Evolutionary conservation across 345 rosid species (phyloP), one percentile per base, ranked within the genome.

Genomic region (Salix udensis): DNA sequence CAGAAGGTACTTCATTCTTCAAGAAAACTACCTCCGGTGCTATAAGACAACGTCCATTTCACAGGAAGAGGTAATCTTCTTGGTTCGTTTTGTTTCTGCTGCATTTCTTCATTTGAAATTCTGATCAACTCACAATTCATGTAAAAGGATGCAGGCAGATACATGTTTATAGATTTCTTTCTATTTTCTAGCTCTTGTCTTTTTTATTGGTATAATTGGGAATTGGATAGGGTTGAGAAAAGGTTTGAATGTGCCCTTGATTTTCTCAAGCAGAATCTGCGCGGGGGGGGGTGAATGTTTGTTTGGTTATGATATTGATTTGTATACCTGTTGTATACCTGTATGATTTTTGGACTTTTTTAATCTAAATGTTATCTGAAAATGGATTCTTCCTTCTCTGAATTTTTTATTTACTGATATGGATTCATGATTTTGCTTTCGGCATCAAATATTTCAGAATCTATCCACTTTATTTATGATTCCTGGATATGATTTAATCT

Each of bases 1-100:
- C 67, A 96, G 91, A 83, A 87, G 98, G 74, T 96, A 89, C 74
- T 92, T 89, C 75, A 73, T 88, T 88, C 95, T 93, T 76, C 84
- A 71, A 76, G 88, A 88, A 37, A 84, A 88, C 81, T 73, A 66
- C 72, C 94, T 93, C 83, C 84, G 79, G 72, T 88, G 90, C 86
- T 92, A 82, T 78, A 92, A 91, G 83, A 66, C 86, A 18, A 76
- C 77, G 14, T 96, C 99, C 81, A 71, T 73, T 71, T 89, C 87
- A 16, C 79, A 84, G 9, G 70, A 86, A 46, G 87, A 93, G 96
- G 99, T 91, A 30, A 5, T 36, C 7, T 1, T 46, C 14, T 65
- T 7, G 12, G 7, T 64, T 36, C 37, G 15, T n/a, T 13, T 42
- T 34, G 23, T 16, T 26, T n/a, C 55, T 76, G 28, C 55, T 4